Percentiles rank a stretch among this genome's conserved stretches.
phyloP scores from a whole-genome alignment of 768 basidiomycete genomes.

The Leccinum longicurvipes region DNA sequence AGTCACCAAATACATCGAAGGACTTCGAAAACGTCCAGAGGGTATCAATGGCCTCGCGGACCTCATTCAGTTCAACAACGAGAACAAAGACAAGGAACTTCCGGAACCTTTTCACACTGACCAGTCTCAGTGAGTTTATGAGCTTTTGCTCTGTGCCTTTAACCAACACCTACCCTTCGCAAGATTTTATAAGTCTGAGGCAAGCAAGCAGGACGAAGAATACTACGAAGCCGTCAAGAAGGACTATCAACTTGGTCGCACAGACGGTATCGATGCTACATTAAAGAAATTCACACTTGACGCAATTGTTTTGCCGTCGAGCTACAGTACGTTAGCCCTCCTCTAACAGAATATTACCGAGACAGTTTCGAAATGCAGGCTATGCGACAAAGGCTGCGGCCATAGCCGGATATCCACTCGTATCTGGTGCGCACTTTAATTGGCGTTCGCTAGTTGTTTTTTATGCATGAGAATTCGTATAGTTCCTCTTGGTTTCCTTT shows the following conservation, averaged over 20 bases:
- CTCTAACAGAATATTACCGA: neutral
- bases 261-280: constrained; percentile 52
- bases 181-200: constrained; percentile 24
- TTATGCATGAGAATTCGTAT: constrained; percentile 31
- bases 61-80: constrained; percentile 54
- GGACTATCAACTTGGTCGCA: constrained; percentile 46
- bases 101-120: constrained; percentile 32
- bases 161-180: neutral
- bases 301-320: constrained; percentile 48
- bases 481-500: constrained; percentile 41
- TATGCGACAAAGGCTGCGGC: constrained; percentile 29
- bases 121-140: constrained; percentile 33
- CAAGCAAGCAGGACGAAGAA: constrained; percentile 25
- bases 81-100: constrained; percentile 49
- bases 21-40: constrained; percentile 49
- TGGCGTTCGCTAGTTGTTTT: neutral
- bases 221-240: constrained; percentile 45
- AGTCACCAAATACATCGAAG: constrained; percentile 46
- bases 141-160: neutral
- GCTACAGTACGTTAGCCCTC: constrained; percentile 7
- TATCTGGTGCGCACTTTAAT: constrained; percentile 25
- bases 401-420: constrained; percentile 37
- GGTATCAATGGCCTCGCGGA: constrained; percentile 55
- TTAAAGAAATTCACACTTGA: constrained; percentile 46
- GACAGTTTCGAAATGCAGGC: constrained; percentile 7